Evolutionary conservation across 2,329 filamentous ascomycete genomes (phyloP), one percentile per base, ranked within the genome.

Genomic region (Cercospora zeina): DNA sequence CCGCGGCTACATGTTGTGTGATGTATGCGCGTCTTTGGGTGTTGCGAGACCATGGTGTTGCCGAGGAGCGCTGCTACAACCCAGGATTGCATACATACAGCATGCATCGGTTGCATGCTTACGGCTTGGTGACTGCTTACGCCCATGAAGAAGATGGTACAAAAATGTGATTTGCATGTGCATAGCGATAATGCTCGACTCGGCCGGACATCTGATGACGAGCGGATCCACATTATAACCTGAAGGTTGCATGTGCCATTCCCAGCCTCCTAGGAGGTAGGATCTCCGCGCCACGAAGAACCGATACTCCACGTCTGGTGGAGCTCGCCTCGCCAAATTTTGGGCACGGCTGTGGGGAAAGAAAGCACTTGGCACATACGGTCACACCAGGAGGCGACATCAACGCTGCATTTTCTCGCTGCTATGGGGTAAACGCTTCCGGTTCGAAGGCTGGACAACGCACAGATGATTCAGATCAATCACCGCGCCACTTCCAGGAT

Each of bases 401-500:
- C 37, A 39, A 39, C 2, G 37, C n/a, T 39, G 19, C 37, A 16
- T 39, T 39, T 8, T n/a, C n/a, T 39, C 19, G n/a, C 19, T 39
- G 37, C 7, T 7, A 16, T 16, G 6, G 37, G 36, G 1, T n/a
- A 19, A 16, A 49, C 16, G 19, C 45, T 39, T 39, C 37, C 9
- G 19, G 4, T 39, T 19, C 19, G 39, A 42, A 42, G 39, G 19
- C 9, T 9, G 39, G n/a, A 53, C n/a, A 33, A 13, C 14, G 16
- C 45, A 27, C 13, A 16, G 27, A 9, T 24, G 19, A 27, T 27
- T 24, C 16, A 34, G 14, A 57, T 64, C 49, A 53, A 19, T 30
- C 21, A 30, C 50, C n/a, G 59, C 65, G 61, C 69, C 67, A 73
- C 19, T 59, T 66, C 71, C 70, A 73, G 14, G 56, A 62, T 11